Conservation (phyloP, 2,329 filamentous ascomycete species). For the Xylariales sp. region DNA sequence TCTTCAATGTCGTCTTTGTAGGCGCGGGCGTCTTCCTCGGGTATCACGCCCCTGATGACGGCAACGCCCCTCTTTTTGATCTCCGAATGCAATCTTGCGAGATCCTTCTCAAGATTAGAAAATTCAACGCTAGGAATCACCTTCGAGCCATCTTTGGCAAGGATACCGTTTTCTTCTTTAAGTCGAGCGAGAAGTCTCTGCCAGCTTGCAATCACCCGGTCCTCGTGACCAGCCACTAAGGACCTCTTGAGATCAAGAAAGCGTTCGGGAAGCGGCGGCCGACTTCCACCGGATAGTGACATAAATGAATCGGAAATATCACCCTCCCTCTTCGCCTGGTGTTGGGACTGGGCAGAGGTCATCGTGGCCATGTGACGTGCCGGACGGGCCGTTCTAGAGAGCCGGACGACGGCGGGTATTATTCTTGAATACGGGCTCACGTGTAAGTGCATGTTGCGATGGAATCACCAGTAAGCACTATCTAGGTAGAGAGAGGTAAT, state of each 20-base stretch:
- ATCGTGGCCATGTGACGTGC: constrained; percentile 30
- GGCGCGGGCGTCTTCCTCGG: constrained; percentile 69
- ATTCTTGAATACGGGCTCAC: neutral
- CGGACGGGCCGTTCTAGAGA: constrained; percentile 25
- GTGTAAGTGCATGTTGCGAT: constrained; percentile 1
- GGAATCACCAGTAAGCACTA: neutral
- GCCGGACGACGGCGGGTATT: constrained; percentile 3
- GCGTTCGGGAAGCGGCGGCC: constrained; percentile 62
- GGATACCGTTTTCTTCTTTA: constrained; percentile 58
- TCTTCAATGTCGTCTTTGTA: constrained; percentile 74
- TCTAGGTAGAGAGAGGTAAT: neutral
- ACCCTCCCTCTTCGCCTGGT: constrained; percentile 63
- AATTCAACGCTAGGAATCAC: constrained; percentile 67
- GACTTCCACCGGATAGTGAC: constrained; percentile 63
- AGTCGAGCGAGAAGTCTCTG: constrained; percentile 59
- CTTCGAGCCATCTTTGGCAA: constrained; percentile 58
- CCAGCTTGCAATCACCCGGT: constrained; percentile 61
- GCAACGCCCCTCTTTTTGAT: constrained; percentile 71
- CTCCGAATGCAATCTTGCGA: constrained; percentile 56
- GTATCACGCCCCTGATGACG: constrained; percentile 74
- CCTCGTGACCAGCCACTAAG: constrained; percentile 62
- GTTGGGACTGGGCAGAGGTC: constrained; percentile 33
- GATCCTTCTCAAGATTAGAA: constrained; percentile 55
- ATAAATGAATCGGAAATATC: constrained; percentile 72
- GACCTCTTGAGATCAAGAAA: constrained; percentile 68